phyloP scores from a whole-genome alignment of 768 basidiomycete genomes.

The Hebeloma cylindrosporum region DNA sequence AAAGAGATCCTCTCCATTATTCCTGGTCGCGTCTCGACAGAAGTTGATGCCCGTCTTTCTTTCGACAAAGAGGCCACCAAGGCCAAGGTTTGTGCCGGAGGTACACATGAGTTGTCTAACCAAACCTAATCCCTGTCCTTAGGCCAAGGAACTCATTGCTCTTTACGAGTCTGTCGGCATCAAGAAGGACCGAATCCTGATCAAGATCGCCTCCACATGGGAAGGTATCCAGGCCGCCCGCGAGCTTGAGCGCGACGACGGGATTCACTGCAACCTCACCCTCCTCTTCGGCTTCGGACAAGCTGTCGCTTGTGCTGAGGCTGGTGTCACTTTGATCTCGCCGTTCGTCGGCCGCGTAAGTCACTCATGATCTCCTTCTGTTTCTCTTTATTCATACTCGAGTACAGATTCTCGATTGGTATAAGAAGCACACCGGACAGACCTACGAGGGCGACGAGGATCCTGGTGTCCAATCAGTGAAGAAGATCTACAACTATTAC shows the following conservation, averaged over 20 bases:
- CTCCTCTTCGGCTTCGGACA: conserved; percentile 98
- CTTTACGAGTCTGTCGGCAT: conserved; percentile 95
- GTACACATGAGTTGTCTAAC: conserved; percentile 3
- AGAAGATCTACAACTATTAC: conserved; percentile 99
- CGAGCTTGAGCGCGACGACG: conserved; percentile 88
- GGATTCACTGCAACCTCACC: conserved; percentile 98
- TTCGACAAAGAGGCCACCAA: conserved; percentile 94
- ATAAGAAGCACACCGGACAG: conserved; percentile 91
- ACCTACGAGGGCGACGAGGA: conserved; percentile 89
- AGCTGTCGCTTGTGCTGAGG: conserved; percentile 98
- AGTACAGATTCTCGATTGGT: conserved; percentile 93
- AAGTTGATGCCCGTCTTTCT: conserved; percentile 96
- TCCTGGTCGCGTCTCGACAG: conserved; percentile 97
- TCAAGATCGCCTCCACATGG: conserved; percentile 99
- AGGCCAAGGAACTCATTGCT: conserved; percentile 86
- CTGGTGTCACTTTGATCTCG: conserved; percentile 96
- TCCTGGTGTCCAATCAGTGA: conserved; percentile 94
- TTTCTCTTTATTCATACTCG: conserved; percentile 7
- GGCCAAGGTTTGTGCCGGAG: conserved; percentile 60
- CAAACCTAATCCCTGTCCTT: conserved; percentile 15
- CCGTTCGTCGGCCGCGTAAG: conserved; percentile 97
- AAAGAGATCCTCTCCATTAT: conserved; percentile 93
- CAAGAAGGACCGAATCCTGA: conserved; percentile 90
- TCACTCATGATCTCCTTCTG: conserved; percentile 18
- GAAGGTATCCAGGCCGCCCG: conserved; percentile 99